Conservation (phyloP, 495 filamentous ascomycete genomes). For the Podospora tetraspora region DNA sequence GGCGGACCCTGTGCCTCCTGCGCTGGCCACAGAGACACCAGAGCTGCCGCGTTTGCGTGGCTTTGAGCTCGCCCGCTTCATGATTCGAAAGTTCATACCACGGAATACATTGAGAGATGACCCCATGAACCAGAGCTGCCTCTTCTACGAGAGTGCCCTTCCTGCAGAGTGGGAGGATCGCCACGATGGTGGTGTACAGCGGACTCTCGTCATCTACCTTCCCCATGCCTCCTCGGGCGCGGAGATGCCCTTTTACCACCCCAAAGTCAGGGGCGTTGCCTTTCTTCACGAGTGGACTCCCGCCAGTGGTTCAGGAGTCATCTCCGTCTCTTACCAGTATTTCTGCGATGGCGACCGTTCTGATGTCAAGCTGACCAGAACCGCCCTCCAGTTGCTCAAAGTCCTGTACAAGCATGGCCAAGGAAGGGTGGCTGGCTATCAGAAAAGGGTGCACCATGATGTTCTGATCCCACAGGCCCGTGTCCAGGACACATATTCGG, state of each 20-base stretch:
- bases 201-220: conserved; percentile 67
- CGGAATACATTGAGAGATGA: conserved; percentile 71
- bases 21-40: not conserved
- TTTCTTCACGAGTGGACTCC: conserved; percentile 61
- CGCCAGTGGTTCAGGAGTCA: conserved; percentile 35
- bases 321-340: conserved; percentile 65
- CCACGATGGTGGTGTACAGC: conserved; percentile 17
- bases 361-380: conserved; percentile 57
- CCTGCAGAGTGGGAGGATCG: conserved; percentile 10
- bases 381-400: conserved; percentile 61
- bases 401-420: conserved; percentile 73
- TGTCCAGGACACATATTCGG: conserved; percentile 74
- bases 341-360: conserved; percentile 45
- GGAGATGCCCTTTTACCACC: conserved; percentile 83
- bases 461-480: conserved; percentile 64
- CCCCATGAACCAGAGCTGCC: conserved; percentile 71
- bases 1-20: conserved; percentile 1
- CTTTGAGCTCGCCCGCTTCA: conserved; percentile 33
- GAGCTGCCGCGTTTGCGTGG: conserved; percentile 22
- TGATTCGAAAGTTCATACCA: conserved; percentile 73
- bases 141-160: conserved; percentile 49
- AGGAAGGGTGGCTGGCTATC: conserved; percentile 55
- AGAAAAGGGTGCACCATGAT: conserved; percentile 73
- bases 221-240: conserved; percentile 59
- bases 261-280: conserved; percentile 63